phyloP scores from a whole-genome alignment of 495 filamentous ascomycete genomes.

The Tuber aestivum region DNA sequence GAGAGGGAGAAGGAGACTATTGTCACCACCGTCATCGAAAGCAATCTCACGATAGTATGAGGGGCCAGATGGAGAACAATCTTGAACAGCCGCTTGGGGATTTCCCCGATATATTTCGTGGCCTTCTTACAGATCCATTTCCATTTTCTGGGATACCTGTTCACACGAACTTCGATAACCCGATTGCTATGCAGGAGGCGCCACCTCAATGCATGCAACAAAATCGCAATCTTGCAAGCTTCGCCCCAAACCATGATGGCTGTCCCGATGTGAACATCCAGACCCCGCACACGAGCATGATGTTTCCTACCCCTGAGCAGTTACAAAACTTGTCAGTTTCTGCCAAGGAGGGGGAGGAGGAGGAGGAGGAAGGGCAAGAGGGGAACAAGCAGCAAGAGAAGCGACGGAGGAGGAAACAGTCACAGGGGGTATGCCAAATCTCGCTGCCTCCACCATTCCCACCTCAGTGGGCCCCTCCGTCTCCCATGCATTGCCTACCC shows the following conservation, averaged over 20 bases:
- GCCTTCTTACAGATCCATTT: constrained; percentile 27
- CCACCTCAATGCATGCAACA: constrained; percentile 16
- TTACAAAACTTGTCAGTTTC: constrained; percentile 4
- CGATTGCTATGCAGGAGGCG: constrained; percentile 26
- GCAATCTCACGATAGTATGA: background rate
- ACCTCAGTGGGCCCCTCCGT: constrained; percentile 13
- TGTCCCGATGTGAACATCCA: constrained; percentile 15
- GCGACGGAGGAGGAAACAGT: constrained; percentile 28
- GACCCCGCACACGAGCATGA: constrained; percentile 11
- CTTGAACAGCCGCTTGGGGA: constrained; percentile 15
- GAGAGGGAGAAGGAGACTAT: constrained; percentile 20
- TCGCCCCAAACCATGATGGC: constrained; percentile 13
- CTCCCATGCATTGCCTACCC: background rate
- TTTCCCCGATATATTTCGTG: constrained; percentile 33
- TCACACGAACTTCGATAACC: constrained; percentile 32
- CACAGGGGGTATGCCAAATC: constrained; percentile 25
- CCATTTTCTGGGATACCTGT: constrained; percentile 33
- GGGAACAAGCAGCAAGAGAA: constrained; percentile 22
- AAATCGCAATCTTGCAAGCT: constrained; percentile 9
- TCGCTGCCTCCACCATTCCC: constrained; percentile 23
- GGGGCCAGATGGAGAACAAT: constrained; percentile 9
- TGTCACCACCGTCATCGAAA: constrained; percentile 7
- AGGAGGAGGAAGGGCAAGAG: background rate
- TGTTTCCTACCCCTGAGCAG: constrained; percentile 18
- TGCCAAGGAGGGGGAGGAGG: background rate